These are phyloP conservation scores for Colletotrichum sp. DNA, from an alignment of 2,329 filamentous ascomycete species.

Conservation along the genomic window DNA sequence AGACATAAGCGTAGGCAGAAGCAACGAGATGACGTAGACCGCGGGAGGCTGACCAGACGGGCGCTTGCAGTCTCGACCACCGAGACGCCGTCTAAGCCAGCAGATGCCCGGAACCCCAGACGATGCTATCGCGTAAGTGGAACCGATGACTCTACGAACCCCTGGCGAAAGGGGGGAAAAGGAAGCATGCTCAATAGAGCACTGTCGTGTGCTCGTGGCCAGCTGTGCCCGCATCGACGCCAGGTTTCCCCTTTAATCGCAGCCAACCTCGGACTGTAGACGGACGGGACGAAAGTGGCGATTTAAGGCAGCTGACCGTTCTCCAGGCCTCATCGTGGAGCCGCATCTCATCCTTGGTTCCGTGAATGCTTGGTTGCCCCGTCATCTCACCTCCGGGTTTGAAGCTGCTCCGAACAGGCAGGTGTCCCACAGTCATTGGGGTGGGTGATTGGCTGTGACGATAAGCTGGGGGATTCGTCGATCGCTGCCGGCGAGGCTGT, in stretches of 20 bases:
- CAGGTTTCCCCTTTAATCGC: neutral
- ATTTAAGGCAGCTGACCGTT: neutral
- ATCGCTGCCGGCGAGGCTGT: conserved; percentile 15
- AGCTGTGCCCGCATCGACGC: neutral
- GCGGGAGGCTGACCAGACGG: neutral
- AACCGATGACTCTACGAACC: neutral
- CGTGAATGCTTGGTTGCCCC: neutral
- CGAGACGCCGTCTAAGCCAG: neutral
- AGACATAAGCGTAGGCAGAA: neutral
- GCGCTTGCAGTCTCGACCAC: neutral
- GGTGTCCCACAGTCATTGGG: neutral
- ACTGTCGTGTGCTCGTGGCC: neutral
- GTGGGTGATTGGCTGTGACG: neutral
- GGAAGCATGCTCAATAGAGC: neutral
- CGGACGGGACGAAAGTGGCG: neutral
- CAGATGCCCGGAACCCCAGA: neutral
- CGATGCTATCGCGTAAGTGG: neutral
- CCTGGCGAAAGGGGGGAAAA: neutral
- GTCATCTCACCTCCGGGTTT: neutral
- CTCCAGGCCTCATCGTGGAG: neutral
- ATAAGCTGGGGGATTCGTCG: neutral
- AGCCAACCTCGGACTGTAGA: neutral
- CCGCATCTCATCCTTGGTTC: neutral
- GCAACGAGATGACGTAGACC: neutral
- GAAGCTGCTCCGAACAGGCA: neutral